Evolutionary conservation across 345 rosid species (phyloP).

Genomic region (Barbarea vulgaris): DNA sequence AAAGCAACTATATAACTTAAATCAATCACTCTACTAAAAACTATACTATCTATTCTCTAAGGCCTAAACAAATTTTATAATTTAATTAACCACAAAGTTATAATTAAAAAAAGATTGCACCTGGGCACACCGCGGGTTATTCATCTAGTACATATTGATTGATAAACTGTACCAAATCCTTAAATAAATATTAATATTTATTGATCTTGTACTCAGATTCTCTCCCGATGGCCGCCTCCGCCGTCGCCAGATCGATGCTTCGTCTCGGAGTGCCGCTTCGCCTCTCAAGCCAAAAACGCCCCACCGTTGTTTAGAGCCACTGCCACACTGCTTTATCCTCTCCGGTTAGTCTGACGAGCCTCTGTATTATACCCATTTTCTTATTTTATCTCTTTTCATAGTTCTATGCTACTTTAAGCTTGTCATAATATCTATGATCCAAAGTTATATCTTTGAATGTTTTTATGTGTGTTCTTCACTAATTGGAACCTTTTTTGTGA

Average conservation of each 20-base stretch:
- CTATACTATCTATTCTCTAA: too few relatives aligned
- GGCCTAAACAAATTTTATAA: too few relatives aligned
- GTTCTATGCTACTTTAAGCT: background rate
- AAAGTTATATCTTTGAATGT: background rate
- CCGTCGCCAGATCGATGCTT: constrained; percentile 64
- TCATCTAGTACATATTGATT: too few relatives aligned
- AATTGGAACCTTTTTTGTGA: background rate
- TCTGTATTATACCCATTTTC: background rate
- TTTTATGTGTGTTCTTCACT: background rate
- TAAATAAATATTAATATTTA: too few relatives aligned
- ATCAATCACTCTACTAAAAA: too few relatives aligned
- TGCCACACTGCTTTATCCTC: constrained; percentile 49
- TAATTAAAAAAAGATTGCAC: too few relatives aligned
- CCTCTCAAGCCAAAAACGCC: constrained; percentile 57
- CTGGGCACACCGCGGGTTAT: too few relatives aligned
- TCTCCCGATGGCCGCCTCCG: constrained; percentile 57
- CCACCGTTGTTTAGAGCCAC: constrained; percentile 55
- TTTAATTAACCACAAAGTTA: too few relatives aligned
- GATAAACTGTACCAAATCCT: too few relatives aligned
- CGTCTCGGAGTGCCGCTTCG: constrained; percentile 54
- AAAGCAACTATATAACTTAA: too few relatives aligned
- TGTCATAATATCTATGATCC: background rate
- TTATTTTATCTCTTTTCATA: background rate
- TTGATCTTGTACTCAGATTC: too few relatives aligned
- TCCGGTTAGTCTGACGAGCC: constrained; percentile 51